These are phyloP conservation scores for Daldinia vernicosa DNA, from an alignment of 495 filamentous ascomycete genomes.

Conservation along the genomic window DNA sequence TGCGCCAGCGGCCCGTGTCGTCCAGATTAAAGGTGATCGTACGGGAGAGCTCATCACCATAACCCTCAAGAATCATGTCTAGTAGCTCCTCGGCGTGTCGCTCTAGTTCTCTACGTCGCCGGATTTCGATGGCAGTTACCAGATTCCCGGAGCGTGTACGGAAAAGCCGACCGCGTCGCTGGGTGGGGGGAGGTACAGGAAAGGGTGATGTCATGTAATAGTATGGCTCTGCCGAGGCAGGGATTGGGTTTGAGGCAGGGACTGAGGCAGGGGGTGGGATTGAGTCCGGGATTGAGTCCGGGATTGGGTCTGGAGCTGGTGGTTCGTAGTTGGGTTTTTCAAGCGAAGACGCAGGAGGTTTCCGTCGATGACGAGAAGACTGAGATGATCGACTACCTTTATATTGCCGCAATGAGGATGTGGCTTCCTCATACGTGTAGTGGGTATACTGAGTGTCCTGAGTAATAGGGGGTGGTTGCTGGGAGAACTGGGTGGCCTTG, in stretches of 20 bases:
- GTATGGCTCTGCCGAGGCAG: slow-evolving; percentile 9
- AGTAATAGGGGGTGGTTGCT: slow-evolving; percentile 1
- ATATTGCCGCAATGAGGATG: slow-evolving; percentile 11
- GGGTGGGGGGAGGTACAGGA: background rate
- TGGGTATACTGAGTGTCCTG: slow-evolving; percentile 23
- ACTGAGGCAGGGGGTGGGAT: background rate
- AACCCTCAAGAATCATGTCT: slow-evolving; percentile 39
- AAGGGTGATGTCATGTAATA: slow-evolving; percentile 10
- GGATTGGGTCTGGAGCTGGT: background rate
- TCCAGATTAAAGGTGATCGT: slow-evolving; percentile 29
- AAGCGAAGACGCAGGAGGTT: background rate
- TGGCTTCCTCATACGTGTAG: slow-evolving; percentile 25
- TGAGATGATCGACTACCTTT: slow-evolving; percentile 2
- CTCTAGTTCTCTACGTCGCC: slow-evolving; percentile 32
- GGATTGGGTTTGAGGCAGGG: slow-evolving; percentile 7
- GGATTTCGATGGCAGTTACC: slow-evolving; percentile 31
- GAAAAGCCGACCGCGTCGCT: slow-evolving; percentile 32
- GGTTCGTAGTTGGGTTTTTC: background rate
- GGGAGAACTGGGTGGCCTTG: slow-evolving; percentile 11
- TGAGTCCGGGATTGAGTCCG: background rate
- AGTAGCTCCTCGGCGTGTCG: slow-evolving; percentile 30
- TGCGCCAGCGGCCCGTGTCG: slow-evolving; percentile 46
- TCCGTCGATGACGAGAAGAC: slow-evolving; percentile 3
- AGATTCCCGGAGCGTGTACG: slow-evolving; percentile 43
- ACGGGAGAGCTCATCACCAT: slow-evolving; percentile 5